phyloP scores from a whole-genome alignment of 78 protist genomes.

The Salpingoeca rosetta region DNA sequence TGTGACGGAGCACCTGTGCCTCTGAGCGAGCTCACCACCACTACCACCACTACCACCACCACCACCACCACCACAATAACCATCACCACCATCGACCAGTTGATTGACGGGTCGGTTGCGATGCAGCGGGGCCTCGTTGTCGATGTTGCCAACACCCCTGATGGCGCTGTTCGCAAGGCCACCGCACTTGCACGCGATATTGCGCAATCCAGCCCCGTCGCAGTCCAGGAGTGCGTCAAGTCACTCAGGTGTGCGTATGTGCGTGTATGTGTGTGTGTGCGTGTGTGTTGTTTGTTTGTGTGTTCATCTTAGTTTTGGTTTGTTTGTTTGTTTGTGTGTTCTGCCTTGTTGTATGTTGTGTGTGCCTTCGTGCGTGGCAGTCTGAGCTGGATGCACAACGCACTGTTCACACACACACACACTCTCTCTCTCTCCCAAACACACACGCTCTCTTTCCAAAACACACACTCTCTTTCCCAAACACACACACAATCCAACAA shows the following conservation, averaged over 20 bases:
- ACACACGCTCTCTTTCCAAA: not conserved
- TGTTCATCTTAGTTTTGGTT: too few relatives aligned
- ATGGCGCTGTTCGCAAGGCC: too few relatives aligned
- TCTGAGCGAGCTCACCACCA: too few relatives aligned
- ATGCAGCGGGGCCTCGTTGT: too few relatives aligned
- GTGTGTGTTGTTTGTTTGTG: too few relatives aligned
- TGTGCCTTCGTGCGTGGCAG: not conserved
- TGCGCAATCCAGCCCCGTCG: too few relatives aligned
- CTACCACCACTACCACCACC: not conserved
- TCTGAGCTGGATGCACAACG: not conserved
- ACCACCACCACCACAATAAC: not conserved
- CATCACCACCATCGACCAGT: not conserved
- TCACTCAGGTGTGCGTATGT: too few relatives aligned
- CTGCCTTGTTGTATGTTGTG: not conserved
- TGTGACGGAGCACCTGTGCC: not conserved
- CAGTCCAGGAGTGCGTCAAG: too few relatives aligned
- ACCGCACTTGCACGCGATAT: too few relatives aligned
- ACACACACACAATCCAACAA: not conserved
- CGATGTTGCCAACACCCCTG: too few relatives aligned
- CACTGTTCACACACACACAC: not conserved
- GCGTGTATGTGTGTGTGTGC: too few relatives aligned
- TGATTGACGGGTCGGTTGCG: not conserved
- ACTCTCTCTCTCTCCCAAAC: not conserved
- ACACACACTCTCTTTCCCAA: not conserved
- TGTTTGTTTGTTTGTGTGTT: too few relatives aligned